Percentiles rank a stretch among this genome's conserved stretches.
Conservation (phyloP, 2,329 filamentous ascomycete species). For the Zymoseptoria ardabiliae region DNA sequence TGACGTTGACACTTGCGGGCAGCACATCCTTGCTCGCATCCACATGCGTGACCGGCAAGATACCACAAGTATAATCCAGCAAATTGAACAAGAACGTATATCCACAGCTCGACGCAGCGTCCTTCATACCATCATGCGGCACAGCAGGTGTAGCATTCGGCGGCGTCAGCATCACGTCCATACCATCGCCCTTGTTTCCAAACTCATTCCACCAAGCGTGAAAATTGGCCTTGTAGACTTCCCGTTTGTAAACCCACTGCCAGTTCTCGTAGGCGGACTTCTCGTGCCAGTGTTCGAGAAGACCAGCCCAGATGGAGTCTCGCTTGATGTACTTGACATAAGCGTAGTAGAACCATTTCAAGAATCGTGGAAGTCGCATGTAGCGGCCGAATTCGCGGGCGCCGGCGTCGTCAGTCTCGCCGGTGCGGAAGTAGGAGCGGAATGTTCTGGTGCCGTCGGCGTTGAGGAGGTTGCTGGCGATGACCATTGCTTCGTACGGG, state of each 20-base stretch:
- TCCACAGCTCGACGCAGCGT: conserved; percentile 77
- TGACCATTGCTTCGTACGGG: conserved; percentile 65
- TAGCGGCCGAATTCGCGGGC: conserved; percentile 67
- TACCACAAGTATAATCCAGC: conserved; percentile 77
- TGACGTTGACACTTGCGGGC: conserved; percentile 52
- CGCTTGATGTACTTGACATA: conserved; percentile 78
- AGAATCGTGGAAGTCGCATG: conserved; percentile 62
- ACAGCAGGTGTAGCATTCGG: conserved; percentile 86
- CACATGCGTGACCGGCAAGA: conserved; percentile 80
- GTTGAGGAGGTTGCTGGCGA: conserved; percentile 75
- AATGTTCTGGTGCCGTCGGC: conserved; percentile 78
- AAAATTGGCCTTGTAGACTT: conserved; percentile 69
- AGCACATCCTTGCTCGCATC: conserved; percentile 62
- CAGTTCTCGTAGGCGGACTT: conserved; percentile 75
- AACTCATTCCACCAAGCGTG: conserved; percentile 76
- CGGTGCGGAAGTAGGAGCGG: conserved; percentile 64
- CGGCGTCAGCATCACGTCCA: conserved; percentile 76
- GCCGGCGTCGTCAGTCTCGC: conserved; percentile 73
- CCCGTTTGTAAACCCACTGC: conserved; percentile 69
- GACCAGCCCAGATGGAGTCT: conserved; percentile 69
- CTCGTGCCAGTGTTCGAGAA: conserved; percentile 65
- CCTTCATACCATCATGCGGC: conserved; percentile 77
- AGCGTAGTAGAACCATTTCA: conserved; percentile 81
- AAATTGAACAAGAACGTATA: conserved; percentile 94
- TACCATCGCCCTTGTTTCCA: conserved; percentile 29